A percentile compares a stretch with the other conserved stretches of the same genome.
phyloP scores from a whole-genome alignment of 345 rosid genomes.

The Odontarrhena argentea region DNA sequence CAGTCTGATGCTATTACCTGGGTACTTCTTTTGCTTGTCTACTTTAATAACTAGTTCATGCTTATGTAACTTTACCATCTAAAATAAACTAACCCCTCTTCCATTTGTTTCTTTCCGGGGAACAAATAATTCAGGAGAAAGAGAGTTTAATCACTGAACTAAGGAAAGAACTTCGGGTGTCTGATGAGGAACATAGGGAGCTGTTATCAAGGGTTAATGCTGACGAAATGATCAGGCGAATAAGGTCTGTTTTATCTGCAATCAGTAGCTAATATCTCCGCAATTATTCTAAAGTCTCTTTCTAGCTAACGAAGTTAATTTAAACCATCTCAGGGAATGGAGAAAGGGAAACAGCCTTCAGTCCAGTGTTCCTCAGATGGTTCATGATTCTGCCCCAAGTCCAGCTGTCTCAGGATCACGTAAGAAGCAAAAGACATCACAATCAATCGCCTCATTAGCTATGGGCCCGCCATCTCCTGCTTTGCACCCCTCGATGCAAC shows the following conservation, averaged over 20 bases:
- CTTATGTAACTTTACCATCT: conserved; percentile 18
- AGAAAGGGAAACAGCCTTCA: conserved; percentile 72
- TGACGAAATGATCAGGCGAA: conserved; percentile 75
- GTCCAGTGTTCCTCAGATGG: conserved; percentile 64
- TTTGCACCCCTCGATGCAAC: conserved; percentile 72
- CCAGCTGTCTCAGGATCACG: conserved; percentile 87
- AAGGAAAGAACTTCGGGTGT: conserved; percentile 90
- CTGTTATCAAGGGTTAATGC: conserved; percentile 82
- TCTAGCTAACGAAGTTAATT: conserved; percentile 14
- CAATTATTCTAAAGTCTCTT: neutral
- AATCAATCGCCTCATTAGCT: conserved; percentile 75
- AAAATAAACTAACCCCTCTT: conserved; percentile 7
- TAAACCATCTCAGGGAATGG: conserved; percentile 71
- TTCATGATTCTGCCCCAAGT: conserved; percentile 72
- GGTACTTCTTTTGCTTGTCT: conserved; percentile 53
- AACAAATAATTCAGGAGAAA: conserved; percentile 63
- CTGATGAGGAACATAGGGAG: conserved; percentile 95
- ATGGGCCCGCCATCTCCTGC: conserved; percentile 79
- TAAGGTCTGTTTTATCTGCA: conserved; percentile 63
- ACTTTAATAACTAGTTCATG: neutral
- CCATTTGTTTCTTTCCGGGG: neutral
- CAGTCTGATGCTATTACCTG: conserved; percentile 97
- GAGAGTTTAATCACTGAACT: conserved; percentile 95
- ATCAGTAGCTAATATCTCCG: neutral
- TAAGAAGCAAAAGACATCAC: conserved; percentile 82